Base-by-base conservation (phyloP, 495 filamentous ascomycete genomes). In the Hypoxylon fuscum region DNA sequence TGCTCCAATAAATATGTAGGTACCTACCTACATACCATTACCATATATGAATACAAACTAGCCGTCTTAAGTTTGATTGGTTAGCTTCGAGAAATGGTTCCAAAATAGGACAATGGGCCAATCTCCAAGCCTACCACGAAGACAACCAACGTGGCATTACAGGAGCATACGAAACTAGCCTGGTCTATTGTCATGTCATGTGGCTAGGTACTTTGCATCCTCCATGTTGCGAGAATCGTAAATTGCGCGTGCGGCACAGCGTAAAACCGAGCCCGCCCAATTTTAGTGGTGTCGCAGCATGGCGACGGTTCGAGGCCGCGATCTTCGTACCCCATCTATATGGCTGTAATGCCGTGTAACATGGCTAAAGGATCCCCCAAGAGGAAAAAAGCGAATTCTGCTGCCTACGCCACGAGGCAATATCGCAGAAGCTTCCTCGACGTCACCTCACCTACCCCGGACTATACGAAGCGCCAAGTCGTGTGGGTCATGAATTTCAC, bases 241-340 rank as follows among this genome's bases (percentile, higher is more conserved):
- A 62, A 66, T 62, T 61, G 63, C 57, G 63, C 23, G 57, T 66
- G 51, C 52, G 63, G 63, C 63, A 62, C 63, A 66, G 63, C 52
- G 7, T 3, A 20, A 35, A 48, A 51, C 18, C 55, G 9, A 50
- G 38, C 15, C 21, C 40, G 6, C 57, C 52, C 38, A 48, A 50
- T 53, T 61, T 27, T 66, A 61, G 56, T 44, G 51, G 56, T 44
- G 51, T 61, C 62, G 62, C 62, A 53, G 23, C 56, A 66, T 66
- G 22, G 50, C 52, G 40, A 52, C 55, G 37, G 44, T 60, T 59
- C 56, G 55, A 53, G 60, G 51, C 34, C 62, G 35, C 55, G 62
- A 66, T 66, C 56, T 57, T 66, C 56, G 41, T 25, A 18, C 41
- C 35, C 60, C 47, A 53, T 56, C 15, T 20, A 20, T 38, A 50